Evolutionary conservation across 257 asterid genomes (phyloP).

Genomic region (Solanum phureja): DNA sequence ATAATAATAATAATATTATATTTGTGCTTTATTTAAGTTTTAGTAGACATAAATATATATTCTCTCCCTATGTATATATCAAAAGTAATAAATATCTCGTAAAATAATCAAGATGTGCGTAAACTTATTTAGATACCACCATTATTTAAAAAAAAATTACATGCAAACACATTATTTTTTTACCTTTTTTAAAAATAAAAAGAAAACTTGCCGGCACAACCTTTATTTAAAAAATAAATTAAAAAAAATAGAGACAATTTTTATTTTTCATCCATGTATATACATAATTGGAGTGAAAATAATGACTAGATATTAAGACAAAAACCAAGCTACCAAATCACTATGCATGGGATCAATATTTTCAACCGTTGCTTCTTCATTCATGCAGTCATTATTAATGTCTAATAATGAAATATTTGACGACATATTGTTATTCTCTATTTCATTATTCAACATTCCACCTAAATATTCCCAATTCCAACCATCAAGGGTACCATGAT

Average conservation of each 20-base stretch:
- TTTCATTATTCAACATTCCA: not conserved
- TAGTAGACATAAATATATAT: too few relatives aligned
- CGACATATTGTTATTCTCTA: not conserved
- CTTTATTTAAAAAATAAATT: not conserved
- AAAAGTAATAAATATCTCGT: too few relatives aligned
- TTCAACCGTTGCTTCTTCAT: not conserved
- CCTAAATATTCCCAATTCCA: constrained; percentile 23
- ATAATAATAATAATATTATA: too few relatives aligned
- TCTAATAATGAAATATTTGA: constrained; percentile 16
- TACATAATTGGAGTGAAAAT: not conserved
- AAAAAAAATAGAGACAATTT: too few relatives aligned
- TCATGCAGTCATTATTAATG: not conserved
- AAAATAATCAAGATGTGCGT: too few relatives aligned
- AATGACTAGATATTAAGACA: constrained; percentile 15
- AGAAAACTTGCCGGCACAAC: fast-evolving
- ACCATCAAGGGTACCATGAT: not conserved
- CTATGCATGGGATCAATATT: constrained; percentile 2
- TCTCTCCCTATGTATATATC: too few relatives aligned
- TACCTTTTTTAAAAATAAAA: too few relatives aligned
- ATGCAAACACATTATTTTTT: too few relatives aligned
- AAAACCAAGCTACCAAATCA: constrained; percentile 48
- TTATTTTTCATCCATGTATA: too few relatives aligned
- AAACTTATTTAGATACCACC: too few relatives aligned
- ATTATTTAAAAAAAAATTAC: too few relatives aligned
- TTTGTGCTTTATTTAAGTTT: too few relatives aligned